Evolutionary conservation across 768 basidiomycete genomes (phyloP).

Genomic region (Podaxis carcinomalis): DNA sequence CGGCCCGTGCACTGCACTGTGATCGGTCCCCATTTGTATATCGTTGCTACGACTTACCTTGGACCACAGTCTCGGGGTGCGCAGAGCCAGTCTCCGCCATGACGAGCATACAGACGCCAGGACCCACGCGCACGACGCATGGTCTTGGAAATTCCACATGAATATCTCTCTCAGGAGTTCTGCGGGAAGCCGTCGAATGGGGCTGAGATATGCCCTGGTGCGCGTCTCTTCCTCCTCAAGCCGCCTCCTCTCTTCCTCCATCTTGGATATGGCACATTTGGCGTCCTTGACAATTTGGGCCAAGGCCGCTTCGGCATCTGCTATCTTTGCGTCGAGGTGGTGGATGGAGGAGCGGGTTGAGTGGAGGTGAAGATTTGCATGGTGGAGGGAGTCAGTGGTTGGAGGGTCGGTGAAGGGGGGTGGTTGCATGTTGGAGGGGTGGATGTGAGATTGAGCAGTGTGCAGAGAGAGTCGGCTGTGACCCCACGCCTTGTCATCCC

Average conservation of each 20-base stretch:
- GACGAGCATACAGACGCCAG: conserved; percentile 62
- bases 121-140: conserved; percentile 75
- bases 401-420: conserved; percentile 50
- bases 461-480: background rate
- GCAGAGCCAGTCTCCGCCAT: conserved; percentile 63
- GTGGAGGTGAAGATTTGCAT: conserved; percentile 47
- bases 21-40: no score
- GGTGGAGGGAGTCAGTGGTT: conserved; percentile 45
- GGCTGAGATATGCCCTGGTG: conserved; percentile 65
- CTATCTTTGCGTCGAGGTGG: conserved; percentile 43
- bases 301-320: conserved; percentile 49
- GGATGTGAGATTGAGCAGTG: background rate
- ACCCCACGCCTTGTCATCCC: background rate
- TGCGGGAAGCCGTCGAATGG: conserved; percentile 64
- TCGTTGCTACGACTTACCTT: conserved; percentile 46
- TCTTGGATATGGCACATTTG: conserved; percentile 46
- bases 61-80: conserved; percentile 72
- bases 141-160: conserved; percentile 59
- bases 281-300: conserved; percentile 55
- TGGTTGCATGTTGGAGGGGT: conserved; percentile 4
- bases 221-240: conserved; percentile 46
- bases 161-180: conserved; percentile 77
- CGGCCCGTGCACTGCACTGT: no score
- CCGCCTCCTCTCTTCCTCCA: conserved; percentile 43
- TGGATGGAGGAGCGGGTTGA: conserved; percentile 25